Evolutionary conservation across 306 rosid species (phyloP), one percentile per base, ranked within the genome.

Genomic region (Malus fusca): DNA sequence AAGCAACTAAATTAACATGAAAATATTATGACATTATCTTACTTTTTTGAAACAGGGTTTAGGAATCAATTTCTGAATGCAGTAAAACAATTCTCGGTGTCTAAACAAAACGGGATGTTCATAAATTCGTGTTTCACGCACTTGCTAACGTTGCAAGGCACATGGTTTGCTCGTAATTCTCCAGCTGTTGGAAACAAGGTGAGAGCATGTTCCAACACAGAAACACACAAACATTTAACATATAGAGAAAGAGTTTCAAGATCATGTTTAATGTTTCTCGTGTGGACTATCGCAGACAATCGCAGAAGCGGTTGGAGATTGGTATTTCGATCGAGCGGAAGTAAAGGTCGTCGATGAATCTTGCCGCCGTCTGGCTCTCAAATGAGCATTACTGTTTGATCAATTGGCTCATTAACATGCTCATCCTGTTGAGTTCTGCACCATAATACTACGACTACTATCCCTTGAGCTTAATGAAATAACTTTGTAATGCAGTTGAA

Each of bases 71-170:
- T 94, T 95, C 76, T 94, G 68, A 72, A 87, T 64, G 83, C 81
- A 30, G 60, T 94, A 11, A 82, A 56, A 63, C 83, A 68, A 26
- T 86, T 92, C 85, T 85, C 96, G 31, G 74, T 42, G 67, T 88
- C 95, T 68, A 82, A 66, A 1, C 63, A 73, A 66, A 90, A 92
- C 78, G 98, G 97, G 73, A 69, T 94, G 68, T 92, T 85, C 73
- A 87, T 92, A 69, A 88, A 94, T 78, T 92, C 97, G 4, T 90
- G 96, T 73, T 92, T 90, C 82, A 84, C 96, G 56, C 97, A 95
- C 75, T 92, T 96, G 84, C 98, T 92, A 84, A 75, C 88, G 12
- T 92, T 88, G 72, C 97, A 82, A 68, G 97, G 87, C 66, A 90
- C 93, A 37, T 92, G 97, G 98, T 92, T 88, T 81, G 84, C 96